phyloP scores from a whole-genome alignment of 768 basidiomycete genomes.

The Trametes sanguinea region DNA sequence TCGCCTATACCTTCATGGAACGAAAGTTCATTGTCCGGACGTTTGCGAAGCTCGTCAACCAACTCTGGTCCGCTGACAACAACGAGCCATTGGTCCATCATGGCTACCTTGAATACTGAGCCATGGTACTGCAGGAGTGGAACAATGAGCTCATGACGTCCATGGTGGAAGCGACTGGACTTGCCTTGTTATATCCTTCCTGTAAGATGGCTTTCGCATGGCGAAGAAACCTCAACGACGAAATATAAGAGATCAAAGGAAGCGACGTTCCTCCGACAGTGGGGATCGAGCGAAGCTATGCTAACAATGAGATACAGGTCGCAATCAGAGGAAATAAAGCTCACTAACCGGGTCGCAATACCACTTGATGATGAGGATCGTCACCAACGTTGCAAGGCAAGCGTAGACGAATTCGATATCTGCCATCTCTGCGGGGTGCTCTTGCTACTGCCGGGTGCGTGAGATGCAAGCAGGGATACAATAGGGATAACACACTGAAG shows the following conservation, averaged over 20 bases:
- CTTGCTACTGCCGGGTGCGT: no score
- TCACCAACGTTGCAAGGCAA: no score
- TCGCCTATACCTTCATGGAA: constrained; percentile 41
- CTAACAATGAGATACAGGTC: background rate
- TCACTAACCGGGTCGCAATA: background rate
- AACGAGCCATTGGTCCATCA: constrained; percentile 47
- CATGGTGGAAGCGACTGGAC: background rate
- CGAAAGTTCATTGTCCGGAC: constrained; percentile 49
- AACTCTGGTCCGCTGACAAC: constrained; percentile 45
- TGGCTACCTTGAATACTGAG: constrained; percentile 45
- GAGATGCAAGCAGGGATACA: no score
- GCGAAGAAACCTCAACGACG: constrained; percentile 32
- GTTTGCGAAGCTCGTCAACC: constrained; percentile 52
- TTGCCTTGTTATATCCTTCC: constrained; percentile 40
- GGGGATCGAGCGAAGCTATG: constrained; percentile 32
- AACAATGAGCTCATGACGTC: no score
- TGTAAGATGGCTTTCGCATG: constrained; percentile 36
- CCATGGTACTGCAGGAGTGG: constrained; percentile 20
- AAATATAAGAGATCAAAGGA: constrained; percentile 36
- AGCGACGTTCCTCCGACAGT: constrained; percentile 37
- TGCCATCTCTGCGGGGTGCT: no score
- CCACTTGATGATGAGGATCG: background rate
- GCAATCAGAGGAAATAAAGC: background rate
- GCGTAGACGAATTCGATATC: no score
- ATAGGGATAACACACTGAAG: no score